Base-by-base conservation (phyloP, 148 eudicot species). In the Pouteria glomerata region DNA sequence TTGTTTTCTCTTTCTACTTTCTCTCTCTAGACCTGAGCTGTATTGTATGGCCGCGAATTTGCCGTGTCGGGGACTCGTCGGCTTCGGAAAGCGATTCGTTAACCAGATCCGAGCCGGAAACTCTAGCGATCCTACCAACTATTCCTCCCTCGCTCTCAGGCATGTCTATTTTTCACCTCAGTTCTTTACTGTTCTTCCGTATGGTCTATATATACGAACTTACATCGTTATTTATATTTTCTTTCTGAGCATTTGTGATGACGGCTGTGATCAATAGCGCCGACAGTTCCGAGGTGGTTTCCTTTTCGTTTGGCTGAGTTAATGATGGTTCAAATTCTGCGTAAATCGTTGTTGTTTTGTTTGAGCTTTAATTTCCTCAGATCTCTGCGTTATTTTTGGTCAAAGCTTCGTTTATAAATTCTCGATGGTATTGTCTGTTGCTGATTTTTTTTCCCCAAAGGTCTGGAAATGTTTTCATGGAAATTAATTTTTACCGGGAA, bases 1-100 rank as follows among this genome's bases (percentile, higher is more conserved):
- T 33, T 8, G n/a, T 3, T 12, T 12, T 39, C 60, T n/a, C 69
- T 63, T 41, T 48, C 42, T 19, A 42, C 27, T 52, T 23, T 68
- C 60, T 53, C 72, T 68, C 72, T 33, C 58, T 68, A 33, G 3
- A 52, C n/a, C 44, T 29, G 45, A 68, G 57, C 45, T 14, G 19
- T 68, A 53, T 82, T 81, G 77, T 75, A 84, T 84, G 87, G 87
- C 87, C 79, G 81, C 87, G 70, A 76, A 76, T 75, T 81, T 75
- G 73, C 76, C 74, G 42, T 50, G 72, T 39, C 76, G 85, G 52
- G 78, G 68, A 81, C 59, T 84, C 68, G 82, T 66, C 61, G 72
- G 56, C 72, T 61, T 78, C 42, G 84, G 82, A 11, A 78, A 84
- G 64, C 79, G 77, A 48, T 74, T 85, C 11, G 47, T 79, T 18